Percentiles rank a stretch among this genome's conserved stretches.
Conservation (phyloP, 768 basidiomycete genomes). For the Psilocybe tampanensis region DNA sequence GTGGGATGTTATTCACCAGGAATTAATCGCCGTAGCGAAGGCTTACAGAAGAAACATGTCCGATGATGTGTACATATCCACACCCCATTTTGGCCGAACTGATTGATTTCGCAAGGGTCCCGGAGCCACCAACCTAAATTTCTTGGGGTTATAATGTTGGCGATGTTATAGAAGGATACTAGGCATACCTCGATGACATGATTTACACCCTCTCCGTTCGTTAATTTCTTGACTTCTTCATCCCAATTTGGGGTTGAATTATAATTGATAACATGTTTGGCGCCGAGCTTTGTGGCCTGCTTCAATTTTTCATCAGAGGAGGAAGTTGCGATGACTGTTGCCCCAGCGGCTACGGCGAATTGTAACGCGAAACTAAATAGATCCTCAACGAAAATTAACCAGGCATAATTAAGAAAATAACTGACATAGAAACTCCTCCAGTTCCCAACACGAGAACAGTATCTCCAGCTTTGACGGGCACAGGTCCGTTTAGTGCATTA, state of each 20-base stretch:
- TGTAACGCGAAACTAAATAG: constrained; percentile 54
- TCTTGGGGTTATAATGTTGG: background rate
- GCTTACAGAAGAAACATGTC: constrained; percentile 46
- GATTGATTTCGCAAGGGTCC: constrained; percentile 49
- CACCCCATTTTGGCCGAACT: constrained; percentile 35
- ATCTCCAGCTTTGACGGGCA: constrained; percentile 59
- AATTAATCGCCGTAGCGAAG: no score
- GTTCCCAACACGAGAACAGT: constrained; percentile 61
- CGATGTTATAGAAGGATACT: background rate
- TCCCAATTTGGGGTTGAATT: constrained; percentile 61
- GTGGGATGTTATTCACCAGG: background rate
- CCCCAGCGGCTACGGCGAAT: constrained; percentile 63
- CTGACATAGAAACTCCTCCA: constrained; percentile 58
- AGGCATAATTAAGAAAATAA: background rate
- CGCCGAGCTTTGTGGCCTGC: constrained; percentile 52
- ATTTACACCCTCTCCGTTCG: constrained; percentile 39
- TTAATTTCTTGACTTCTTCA: constrained; percentile 47
- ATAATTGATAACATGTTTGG: constrained; percentile 64
- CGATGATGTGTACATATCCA: constrained; percentile 53
- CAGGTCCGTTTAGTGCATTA: constrained; percentile 53
- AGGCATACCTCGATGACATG: constrained; percentile 38
- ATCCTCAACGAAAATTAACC: background rate
- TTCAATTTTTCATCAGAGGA: constrained; percentile 67
- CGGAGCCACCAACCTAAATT: constrained; percentile 55
- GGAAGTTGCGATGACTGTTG: constrained; percentile 66